These are phyloP conservation scores for Astragalus membranaceus DNA, from an alignment of 306 rosid species.

Conservation along the genomic window DNA sequence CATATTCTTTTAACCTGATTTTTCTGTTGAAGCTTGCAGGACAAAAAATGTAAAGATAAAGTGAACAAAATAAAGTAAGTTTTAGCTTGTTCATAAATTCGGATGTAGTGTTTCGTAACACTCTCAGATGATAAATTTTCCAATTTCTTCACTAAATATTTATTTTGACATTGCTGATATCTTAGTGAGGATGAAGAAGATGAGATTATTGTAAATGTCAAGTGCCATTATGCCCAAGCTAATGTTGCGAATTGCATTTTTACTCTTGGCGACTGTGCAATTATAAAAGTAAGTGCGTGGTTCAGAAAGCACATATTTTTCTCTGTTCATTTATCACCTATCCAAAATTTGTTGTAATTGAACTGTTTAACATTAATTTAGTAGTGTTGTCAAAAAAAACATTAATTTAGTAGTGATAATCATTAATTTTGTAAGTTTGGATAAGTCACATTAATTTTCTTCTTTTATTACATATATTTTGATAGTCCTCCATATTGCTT, in stretches of 20 bases:
- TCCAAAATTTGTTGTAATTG: slow-evolving; percentile 3
- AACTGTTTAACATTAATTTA: not conserved
- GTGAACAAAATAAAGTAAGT: slow-evolving; percentile 53
- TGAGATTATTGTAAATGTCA: slow-evolving; percentile 58
- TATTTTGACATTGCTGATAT: slow-evolving; percentile 15
- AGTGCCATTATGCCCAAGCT: slow-evolving; percentile 78
- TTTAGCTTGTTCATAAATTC: not conserved
- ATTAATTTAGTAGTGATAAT: not conserved
- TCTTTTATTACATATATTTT: not conserved
- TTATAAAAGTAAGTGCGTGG: slow-evolving; percentile 49
- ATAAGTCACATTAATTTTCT: not conserved
- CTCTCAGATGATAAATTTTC: not conserved
- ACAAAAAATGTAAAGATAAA: slow-evolving; percentile 30
- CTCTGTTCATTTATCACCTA: slow-evolving; percentile 6
- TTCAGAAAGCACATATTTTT: not conserved
- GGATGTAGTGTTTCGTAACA: not conserved
- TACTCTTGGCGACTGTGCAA: slow-evolving; percentile 83
- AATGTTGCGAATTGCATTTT: slow-evolving; percentile 41
- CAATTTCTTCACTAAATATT: slow-evolving; percentile 2
- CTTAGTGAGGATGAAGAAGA: slow-evolving; percentile 74
- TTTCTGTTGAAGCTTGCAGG: slow-evolving; percentile 50
- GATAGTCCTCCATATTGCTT: not conserved
- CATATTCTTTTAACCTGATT: slow-evolving; percentile 10
- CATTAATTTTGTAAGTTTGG: not conserved
- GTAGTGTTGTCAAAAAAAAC: no score